Base-by-base conservation (phyloP, 2,329 filamentous ascomycete species). In the Aplosporella prunicola region DNA sequence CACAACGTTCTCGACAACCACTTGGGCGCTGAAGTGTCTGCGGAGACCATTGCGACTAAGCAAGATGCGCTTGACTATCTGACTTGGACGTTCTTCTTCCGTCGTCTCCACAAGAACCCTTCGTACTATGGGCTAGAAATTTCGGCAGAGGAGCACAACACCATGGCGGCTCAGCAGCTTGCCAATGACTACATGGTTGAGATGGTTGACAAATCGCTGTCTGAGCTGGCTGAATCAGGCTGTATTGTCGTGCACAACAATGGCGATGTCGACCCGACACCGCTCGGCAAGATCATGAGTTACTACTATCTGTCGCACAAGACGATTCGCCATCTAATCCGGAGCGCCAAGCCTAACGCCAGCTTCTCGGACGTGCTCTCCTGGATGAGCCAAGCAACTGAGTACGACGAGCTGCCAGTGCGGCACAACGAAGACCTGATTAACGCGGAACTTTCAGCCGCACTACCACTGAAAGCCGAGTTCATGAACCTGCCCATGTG, bases 21-120 rank as follows among this genome's bases (percentile, higher is more conserved):
- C 71, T 71, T 98, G 57, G 82, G 87, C 44, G 91, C 91, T 42
- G 91, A 98, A 63, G 79, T 96, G 5, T 93, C 88, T 1, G 86
- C 91, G 1, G 88, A 85, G 48, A 98, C 91, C 0, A 84, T 98
- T 34, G 69, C 81, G 20, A 93, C 87, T 7, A 95, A 95, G 61
- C 91, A 98, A 61, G 91, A 98, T 62, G 91, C 91, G 1, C 72
- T 98, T 4, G 93, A 98, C 60, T 98, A 98, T 55, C 66, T 98
- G 36, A 98, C 91, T 0, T 98, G 93, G 91, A 98, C 93, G 1
- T 98, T 98, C 68, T 98, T 98, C 74, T 98, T 98, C 72, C 78
- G 93, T 3, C 74, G 91, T 9, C 66, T 98, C 25, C 91, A 98
- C 67, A 98, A 98, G 69, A 98, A 98, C 51, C 91, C 91, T 1